Percentiles rank a stretch among this genome's conserved stretches.
Evolutionary conservation across 495 filamentous ascomycete genomes (phyloP).

Genomic region (Parathielavia appendiculata): DNA sequence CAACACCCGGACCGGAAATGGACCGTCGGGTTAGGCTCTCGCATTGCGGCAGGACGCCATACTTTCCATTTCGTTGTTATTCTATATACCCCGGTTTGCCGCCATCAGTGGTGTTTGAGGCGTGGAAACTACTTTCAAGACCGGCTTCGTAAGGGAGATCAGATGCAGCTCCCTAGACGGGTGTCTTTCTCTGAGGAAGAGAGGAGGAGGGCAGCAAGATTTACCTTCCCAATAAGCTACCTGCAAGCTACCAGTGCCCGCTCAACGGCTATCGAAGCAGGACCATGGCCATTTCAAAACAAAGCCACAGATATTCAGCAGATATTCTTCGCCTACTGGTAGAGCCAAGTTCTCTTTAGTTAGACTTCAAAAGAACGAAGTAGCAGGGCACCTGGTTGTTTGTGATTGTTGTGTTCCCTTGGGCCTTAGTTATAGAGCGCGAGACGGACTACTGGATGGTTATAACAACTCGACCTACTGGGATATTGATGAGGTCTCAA

Average conservation of each 20-base stretch:
- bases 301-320: slow-evolving; percentile 4
- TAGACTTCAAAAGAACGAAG: neutral
- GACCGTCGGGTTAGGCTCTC: neutral
- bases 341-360: slow-evolving; percentile 8
- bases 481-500: no score
- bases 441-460: neutral
- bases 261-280: neutral
- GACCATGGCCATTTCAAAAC: neutral
- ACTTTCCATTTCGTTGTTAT: slow-evolving; percentile 36
- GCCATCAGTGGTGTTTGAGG: slow-evolving; percentile 28
- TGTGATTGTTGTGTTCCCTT: neutral
- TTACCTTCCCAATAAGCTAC: neutral
- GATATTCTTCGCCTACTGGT: slow-evolving; percentile 12
- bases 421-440: no score
- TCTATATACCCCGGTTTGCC: slow-evolving; percentile 39
- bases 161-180: neutral
- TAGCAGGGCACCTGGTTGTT: neutral
- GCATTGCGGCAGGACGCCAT: neutral
- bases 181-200: neutral
- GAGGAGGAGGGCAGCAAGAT: neutral
- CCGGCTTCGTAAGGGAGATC: neutral
- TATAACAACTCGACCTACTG: no score
- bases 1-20: no score
- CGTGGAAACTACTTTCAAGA: slow-evolving; percentile 5
- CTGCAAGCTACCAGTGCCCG: neutral